phyloP scores from a whole-genome alignment of 176 grass and related monocot genomes.

The Aegilops umbellulata region DNA sequence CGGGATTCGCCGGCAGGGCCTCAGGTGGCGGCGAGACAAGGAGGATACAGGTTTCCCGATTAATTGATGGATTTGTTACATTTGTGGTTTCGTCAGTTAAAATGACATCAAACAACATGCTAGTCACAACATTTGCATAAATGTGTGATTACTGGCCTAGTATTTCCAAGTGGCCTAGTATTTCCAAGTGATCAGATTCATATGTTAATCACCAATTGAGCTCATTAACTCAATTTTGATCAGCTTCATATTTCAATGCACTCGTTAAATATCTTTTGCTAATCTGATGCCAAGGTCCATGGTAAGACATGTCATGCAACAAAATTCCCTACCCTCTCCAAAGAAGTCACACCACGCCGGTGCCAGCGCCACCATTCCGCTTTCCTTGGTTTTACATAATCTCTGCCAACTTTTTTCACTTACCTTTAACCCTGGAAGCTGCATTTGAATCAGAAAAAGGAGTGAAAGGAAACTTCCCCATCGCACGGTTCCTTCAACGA shows the following conservation, averaged over 20 bases:
- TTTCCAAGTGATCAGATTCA: too few species aligned
- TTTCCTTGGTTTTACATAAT: neutral
- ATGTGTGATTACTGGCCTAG: too few species aligned
- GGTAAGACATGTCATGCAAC: neutral
- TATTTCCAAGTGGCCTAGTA: too few species aligned
- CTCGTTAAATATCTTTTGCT: neutral
- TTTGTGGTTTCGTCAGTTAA: too few species aligned
- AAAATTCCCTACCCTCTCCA: neutral
- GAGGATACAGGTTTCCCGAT: too few species aligned
- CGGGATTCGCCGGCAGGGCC: too few species aligned
- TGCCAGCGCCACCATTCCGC: neutral
- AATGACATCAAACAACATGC: too few species aligned
- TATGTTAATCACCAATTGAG: neutral
- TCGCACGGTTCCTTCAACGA: slow-evolving; percentile 23
- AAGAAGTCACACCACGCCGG: neutral
- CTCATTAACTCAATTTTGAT: neutral
- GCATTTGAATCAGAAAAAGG: slow-evolving; percentile 11
- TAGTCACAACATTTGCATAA: too few species aligned
- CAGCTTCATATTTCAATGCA: too few species aligned
- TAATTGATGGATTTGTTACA: too few species aligned
- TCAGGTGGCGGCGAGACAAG: too few species aligned
- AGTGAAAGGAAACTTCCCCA: slow-evolving; percentile 31
- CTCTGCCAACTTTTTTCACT: neutral
- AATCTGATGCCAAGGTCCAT: neutral
- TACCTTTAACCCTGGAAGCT: slow-evolving; percentile 22